These are phyloP conservation scores for Cordyceps fumosorosea DNA, from an alignment of 2,329 filamentous ascomycete genomes.

Conservation along the genomic window DNA sequence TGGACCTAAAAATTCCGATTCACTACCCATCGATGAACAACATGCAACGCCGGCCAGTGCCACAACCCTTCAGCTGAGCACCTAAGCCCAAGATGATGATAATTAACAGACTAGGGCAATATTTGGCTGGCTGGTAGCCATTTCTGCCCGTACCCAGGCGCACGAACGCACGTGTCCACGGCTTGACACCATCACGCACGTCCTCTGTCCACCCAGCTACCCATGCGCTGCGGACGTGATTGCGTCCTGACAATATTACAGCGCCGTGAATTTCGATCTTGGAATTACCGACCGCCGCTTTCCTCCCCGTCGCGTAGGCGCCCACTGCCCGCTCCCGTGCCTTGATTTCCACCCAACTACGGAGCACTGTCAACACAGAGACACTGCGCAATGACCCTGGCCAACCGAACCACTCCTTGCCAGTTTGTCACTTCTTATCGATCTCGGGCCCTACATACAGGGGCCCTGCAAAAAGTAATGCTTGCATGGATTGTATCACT, in stretches of 20 bases:
- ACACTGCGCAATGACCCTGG: neutral
- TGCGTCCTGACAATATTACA: neutral
- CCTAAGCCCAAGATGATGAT: no score
- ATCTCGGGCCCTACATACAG: neutral
- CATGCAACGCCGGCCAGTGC: no score
- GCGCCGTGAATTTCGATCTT: neutral
- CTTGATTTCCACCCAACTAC: neutral
- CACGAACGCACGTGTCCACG: neutral
- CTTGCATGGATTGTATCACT: neutral
- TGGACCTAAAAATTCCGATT: no score
- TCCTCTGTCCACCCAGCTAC: neutral
- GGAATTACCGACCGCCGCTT: neutral
- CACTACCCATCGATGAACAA: no score
- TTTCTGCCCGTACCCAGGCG: neutral
- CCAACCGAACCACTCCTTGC: neutral
- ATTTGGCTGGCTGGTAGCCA: neutral
- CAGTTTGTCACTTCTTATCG: neutral
- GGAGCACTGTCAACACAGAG: neutral
- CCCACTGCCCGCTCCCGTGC: neutral
- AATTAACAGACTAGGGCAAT: no score
- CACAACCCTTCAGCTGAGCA: no score
- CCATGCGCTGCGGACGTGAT: neutral
- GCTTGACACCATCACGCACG: neutral
- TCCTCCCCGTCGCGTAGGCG: neutral
- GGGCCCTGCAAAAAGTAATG: neutral